Percentiles rank a stretch among this genome's conserved stretches.
Conservation (phyloP, 1,284 basidiomycete species). For the Sporisorium iseilematis-ciliati region DNA sequence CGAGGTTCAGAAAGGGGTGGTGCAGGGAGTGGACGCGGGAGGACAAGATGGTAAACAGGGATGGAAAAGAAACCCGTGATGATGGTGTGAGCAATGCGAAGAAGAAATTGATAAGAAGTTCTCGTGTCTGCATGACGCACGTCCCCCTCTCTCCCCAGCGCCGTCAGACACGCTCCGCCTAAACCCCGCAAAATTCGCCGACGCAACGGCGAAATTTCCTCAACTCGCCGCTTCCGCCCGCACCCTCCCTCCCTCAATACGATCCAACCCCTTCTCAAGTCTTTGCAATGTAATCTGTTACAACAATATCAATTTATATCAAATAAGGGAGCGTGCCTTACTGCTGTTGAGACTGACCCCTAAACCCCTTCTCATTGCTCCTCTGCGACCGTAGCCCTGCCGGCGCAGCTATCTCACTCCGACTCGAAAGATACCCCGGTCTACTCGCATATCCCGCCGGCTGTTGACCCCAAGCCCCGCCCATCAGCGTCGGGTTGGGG, state of each 20-base stretch:
- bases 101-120: no score
- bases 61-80: no score
- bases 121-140: no score
- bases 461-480: neutral
- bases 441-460: constrained; percentile 4
- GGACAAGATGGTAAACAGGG: no score
- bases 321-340: neutral
- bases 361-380: constrained; percentile 17
- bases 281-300: no score
- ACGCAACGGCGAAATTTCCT: neutral
- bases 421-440: constrained; percentile 8
- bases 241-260: neutral
- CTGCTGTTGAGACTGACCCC: constrained; percentile 16
- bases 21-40: neutral
- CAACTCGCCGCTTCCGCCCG: neutral
- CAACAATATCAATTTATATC: no score
- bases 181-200: constrained; percentile 14
- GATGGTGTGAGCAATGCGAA: no score
- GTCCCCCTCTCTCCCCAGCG: neutral
- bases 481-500: constrained; percentile 12
- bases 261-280: no score
- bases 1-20: neutral
- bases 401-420: constrained; percentile 30
- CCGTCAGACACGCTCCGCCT: neutral
- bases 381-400: constrained; percentile 19